Conservation (phyloP, 208 protist species). For the Crithidia bombi region DNA sequence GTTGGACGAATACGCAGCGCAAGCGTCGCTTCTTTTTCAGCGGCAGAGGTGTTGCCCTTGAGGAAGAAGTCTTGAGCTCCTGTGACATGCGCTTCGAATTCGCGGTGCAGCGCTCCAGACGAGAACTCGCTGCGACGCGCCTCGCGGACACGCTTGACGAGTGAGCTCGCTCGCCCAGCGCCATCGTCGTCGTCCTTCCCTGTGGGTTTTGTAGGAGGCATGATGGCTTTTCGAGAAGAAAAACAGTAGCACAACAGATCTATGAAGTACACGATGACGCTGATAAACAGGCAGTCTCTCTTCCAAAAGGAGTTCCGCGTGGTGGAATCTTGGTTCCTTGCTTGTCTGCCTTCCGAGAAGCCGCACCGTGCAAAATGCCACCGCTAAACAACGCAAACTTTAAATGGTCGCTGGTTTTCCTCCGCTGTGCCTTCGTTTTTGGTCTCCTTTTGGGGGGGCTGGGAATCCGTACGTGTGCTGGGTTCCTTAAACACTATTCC, state of each 20-base stretch:
- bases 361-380: no score
- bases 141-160: constrained; percentile 34
- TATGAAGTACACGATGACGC: no score
- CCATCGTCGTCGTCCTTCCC: not conserved
- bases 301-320: no score
- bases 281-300: no score
- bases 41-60: constrained; percentile 51
- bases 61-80: constrained; percentile 76
- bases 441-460: no score
- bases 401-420: no score
- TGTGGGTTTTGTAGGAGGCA: constrained; percentile 7
- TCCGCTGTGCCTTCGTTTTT: no score
- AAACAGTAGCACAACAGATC: not conserved
- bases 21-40: constrained; percentile 66
- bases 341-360: no score
- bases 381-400: no score
- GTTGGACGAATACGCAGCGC: constrained; percentile 85
- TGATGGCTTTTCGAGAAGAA: not conserved
- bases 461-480: no score
- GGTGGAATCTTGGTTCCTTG: no score
- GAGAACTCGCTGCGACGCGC: constrained; percentile 51
- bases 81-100: constrained; percentile 72
- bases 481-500: no score
- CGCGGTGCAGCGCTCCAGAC: constrained; percentile 45
- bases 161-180: constrained; percentile 7